phyloP scores from a whole-genome alignment of 495 filamentous ascomycete species.

The Lindgomyces ingoldianus region DNA sequence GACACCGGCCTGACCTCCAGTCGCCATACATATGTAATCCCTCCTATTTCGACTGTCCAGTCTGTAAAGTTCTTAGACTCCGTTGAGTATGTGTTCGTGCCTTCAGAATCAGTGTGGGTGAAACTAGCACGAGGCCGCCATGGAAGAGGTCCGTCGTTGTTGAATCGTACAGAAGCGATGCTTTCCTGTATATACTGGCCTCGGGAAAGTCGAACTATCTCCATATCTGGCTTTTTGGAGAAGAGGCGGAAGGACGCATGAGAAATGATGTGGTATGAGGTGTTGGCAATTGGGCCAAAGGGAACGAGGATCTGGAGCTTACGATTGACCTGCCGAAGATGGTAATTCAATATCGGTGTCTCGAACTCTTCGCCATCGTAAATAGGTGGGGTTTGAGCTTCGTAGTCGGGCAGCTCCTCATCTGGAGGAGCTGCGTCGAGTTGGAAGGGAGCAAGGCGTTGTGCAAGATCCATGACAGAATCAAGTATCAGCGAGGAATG shows the following conservation, averaged over 20 bases:
- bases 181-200: neutral
- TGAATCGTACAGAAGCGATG: constrained; percentile 22
- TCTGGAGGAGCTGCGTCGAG: constrained; percentile 3
- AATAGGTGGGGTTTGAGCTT: constrained; percentile 15
- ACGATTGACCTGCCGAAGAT: constrained; percentile 26
- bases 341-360: constrained; percentile 16
- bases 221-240: constrained; percentile 35
- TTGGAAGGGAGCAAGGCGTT: constrained; percentile 15
- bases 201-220: neutral
- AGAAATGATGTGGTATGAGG: constrained; percentile 21
- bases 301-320: constrained; percentile 30
- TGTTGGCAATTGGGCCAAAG: constrained; percentile 1
- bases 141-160: constrained; percentile 32
- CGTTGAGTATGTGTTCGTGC: constrained; percentile 8
- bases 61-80: constrained; percentile 32
- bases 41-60: constrained; percentile 21
- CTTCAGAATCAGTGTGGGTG: neutral
- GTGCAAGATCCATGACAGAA: neutral
- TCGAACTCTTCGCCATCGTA: constrained; percentile 13
- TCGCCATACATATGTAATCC: constrained; percentile 18
- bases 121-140: constrained; percentile 33
- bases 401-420: constrained; percentile 32
- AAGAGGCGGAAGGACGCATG: constrained; percentile 10
- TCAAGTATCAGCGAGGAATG: neutral
- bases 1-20: constrained; percentile 16